These are phyloP conservation scores for Trypanosoma cruzi DNA, from an alignment of 208 protist species.

Conservation along the genomic window DNA sequence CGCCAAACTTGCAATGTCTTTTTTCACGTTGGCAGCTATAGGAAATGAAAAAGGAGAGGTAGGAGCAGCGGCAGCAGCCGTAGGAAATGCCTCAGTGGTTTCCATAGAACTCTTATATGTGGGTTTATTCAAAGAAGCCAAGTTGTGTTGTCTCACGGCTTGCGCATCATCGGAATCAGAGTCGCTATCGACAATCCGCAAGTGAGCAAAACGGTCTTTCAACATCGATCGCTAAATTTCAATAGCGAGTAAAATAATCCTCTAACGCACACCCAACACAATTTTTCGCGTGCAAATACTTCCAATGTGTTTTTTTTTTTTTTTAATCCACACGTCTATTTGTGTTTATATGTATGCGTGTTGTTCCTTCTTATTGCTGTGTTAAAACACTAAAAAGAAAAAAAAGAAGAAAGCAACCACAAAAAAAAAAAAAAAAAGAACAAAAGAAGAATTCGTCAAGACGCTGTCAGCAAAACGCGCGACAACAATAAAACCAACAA, in stretches of 20 bases:
- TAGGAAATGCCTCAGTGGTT: no score
- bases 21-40: not conserved
- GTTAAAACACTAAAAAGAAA: slow-evolving; percentile 1
- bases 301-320: no score
- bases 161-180: slow-evolving; percentile 45
- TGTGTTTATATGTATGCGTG: no score
- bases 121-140: not conserved
- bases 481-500: slow-evolving; percentile 13
- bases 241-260: no score
- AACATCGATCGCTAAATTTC: no score
- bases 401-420: slow-evolving; percentile 17
- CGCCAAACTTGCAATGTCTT: not conserved
- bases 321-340: no score
- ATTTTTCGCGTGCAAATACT: no score
- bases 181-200: slow-evolving; percentile 62
- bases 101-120: not conserved
- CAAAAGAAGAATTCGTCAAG: slow-evolving; percentile 22
- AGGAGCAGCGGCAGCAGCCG: not conserved
- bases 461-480: not conserved
- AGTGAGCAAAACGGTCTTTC: slow-evolving; percentile 40
- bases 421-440: slow-evolving; percentile 5
- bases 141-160: not conserved
- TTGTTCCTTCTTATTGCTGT: no score
- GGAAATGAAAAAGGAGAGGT: not conserved
- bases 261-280: no score